Evolutionary conservation across 2,329 filamentous ascomycete species (phyloP), one percentile per base, ranked within the genome.

Genomic region (Epichloe glyceriae): DNA sequence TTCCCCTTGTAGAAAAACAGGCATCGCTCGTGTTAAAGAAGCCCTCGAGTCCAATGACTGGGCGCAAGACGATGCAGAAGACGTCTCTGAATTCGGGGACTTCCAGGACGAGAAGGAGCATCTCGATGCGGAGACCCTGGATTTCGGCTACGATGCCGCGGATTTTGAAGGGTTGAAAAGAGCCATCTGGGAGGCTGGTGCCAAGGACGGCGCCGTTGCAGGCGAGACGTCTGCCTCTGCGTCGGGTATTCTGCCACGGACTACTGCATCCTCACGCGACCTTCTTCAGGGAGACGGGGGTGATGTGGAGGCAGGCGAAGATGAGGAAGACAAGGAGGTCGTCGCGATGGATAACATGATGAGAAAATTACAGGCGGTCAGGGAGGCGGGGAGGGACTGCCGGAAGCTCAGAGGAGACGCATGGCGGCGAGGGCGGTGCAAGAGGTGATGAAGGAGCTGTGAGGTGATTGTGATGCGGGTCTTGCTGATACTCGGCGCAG

Each of bases 31-130:
- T 10, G 71, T 79, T 2, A 69, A 71, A 8, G 80, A 85, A 59
- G 82, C 81, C 0, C 64, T 86, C 14, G 74, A 85, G 59, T 70
- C 80, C 15, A 85, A 84, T 60, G 81, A 84, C 62, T 86, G 82
- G 82, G 71, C 69, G 2, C 64, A 67, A 49, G 55, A 56, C 11
- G 58, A 56, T 8, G 56, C 46, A 6, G 61, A 56, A 15, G 56
- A 57, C 26, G 55, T 55, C 20, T 60, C 4, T 37, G 63, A 66
- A 38, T 63, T 63, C 51, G 61, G 59, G 8, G 60, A 65, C 19
- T 61, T 62, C 5, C 66, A 69, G 56, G 62, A 59, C 12, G 60
- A 63, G 3, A 65, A 68, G 2, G 43, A 35, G n/a, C 30, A 35
- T 46, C 55, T 74, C 4, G 70, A 78, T 51, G 71, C 71, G 0